Percentiles rank a stretch among this genome's conserved stretches.
phyloP scores from a whole-genome alignment of 176 grass and related monocot species.

The Triticum urartu region DNA sequence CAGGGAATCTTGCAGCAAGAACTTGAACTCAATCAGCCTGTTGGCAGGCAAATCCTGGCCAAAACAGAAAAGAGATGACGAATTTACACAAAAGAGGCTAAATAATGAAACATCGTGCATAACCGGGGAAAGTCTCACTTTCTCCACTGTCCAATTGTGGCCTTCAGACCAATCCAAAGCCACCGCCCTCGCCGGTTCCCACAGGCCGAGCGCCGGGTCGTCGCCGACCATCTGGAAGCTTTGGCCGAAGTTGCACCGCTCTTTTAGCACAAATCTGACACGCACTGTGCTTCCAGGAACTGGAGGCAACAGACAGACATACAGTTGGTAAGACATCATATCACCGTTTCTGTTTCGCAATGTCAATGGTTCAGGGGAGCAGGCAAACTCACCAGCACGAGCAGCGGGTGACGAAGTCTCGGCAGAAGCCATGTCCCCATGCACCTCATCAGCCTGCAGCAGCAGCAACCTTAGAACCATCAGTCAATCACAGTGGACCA shows the following conservation, averaged over 20 bases:
- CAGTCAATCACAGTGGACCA: neutral
- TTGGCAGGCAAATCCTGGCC: slow-evolving; percentile 55
- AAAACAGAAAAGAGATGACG: neutral
- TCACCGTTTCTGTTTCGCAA: neutral
- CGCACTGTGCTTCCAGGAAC: slow-evolving; percentile 18
- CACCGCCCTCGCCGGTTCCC: slow-evolving; percentile 43
- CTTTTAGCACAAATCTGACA: slow-evolving; percentile 42
- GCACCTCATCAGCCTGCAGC: slow-evolving; percentile 25
- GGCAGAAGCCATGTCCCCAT: neutral
- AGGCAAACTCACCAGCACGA: slow-evolving; percentile 2
- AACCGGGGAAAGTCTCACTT: slow-evolving; percentile 37
- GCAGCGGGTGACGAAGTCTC: neutral
- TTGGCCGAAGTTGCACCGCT: slow-evolving; percentile 45
- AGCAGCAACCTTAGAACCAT: neutral
- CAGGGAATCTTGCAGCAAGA: slow-evolving; percentile 43
- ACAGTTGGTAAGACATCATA: neutral
- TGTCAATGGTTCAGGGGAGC: neutral
- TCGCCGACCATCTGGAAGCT: slow-evolving; percentile 48
- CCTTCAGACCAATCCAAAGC: slow-evolving; percentile 55
- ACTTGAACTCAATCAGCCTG: slow-evolving; percentile 70
- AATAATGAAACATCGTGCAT: neutral
- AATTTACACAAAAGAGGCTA: neutral
- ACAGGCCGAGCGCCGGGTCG: slow-evolving; percentile 48
- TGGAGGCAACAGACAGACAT: neutral
- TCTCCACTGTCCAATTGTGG: slow-evolving; percentile 50